These are phyloP conservation scores for Alternaria brassicicola DNA, from an alignment of 2,329 filamentous ascomycete genomes.

Conservation along the genomic window DNA sequence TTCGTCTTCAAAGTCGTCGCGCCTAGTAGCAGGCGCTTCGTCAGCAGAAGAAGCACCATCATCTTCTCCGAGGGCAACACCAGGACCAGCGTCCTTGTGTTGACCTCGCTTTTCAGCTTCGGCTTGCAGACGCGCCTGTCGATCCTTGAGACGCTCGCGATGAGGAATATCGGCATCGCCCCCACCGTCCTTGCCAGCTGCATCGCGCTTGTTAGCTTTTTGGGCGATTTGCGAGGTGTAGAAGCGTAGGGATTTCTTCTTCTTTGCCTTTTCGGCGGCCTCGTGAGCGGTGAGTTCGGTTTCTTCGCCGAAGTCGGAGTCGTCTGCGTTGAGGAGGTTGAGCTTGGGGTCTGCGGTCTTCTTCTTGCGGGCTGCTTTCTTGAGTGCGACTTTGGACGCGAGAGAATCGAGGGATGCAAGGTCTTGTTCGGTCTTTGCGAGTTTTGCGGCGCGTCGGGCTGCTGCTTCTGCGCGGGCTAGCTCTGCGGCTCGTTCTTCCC, in stretches of 20 bases:
- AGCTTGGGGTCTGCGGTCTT: constrained; percentile 32
- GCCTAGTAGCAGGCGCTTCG: constrained; percentile 50
- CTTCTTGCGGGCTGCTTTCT: constrained; percentile 56
- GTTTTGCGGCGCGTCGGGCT: constrained; percentile 59
- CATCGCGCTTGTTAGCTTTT: constrained; percentile 84
- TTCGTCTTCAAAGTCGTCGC: constrained; percentile 56
- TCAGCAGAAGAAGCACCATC: constrained; percentile 70
- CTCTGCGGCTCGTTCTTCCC: constrained; percentile 58
- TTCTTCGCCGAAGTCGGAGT: constrained; percentile 95
- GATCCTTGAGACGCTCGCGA: constrained; percentile 84
- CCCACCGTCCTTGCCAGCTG: constrained; percentile 73
- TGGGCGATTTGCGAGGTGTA: constrained; percentile 98
- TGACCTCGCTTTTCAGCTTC: constrained; percentile 85
- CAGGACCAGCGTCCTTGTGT: constrained; percentile 58
- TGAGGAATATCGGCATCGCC: constrained; percentile 86
- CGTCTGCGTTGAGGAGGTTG: constrained; percentile 59
- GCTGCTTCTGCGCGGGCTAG: constrained; percentile 61
- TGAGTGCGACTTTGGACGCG: constrained; percentile 55
- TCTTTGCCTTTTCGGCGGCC: constrained; percentile 83
- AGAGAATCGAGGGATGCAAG: constrained; percentile 74
- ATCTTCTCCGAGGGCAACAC: constrained; percentile 69
- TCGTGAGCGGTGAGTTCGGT: constrained; percentile 76
- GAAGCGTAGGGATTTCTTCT: constrained; percentile 92
- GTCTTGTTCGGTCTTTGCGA: constrained; percentile 68
- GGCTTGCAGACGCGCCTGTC: constrained; percentile 83